Percentiles rank a stretch among this genome's conserved stretches.
These are phyloP conservation scores for Pleurotus ostreatus DNA, from an alignment of 768 basidiomycete species.

Conservation along the genomic window DNA sequence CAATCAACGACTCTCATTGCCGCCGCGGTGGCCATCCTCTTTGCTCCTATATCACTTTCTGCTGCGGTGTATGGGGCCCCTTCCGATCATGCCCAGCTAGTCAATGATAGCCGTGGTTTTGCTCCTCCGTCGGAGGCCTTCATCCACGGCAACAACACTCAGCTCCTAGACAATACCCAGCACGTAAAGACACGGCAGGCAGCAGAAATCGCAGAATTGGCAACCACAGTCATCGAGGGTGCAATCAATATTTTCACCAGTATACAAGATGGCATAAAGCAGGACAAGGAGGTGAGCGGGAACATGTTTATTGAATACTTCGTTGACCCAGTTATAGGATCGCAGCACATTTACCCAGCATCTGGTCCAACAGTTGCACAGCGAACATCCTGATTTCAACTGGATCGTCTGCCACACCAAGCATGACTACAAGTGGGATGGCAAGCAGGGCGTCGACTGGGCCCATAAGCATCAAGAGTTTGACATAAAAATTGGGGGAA, in stretches of 20 bases:
- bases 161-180: too few relatives aligned
- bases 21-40: background rate
- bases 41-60: background rate
- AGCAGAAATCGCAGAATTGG: background rate
- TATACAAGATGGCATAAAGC: background rate
- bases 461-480: slow-evolving; percentile 11
- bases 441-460: slow-evolving; percentile 12
- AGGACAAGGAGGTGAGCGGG: background rate
- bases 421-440: slow-evolving; percentile 12
- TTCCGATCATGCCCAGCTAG: background rate
- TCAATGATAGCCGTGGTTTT: too few relatives aligned
- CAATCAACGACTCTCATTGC: background rate
- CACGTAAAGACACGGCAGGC: background rate
- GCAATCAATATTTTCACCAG: background rate
- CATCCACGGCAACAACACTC: too few relatives aligned
- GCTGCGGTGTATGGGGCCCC: background rate
- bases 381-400: slow-evolving; percentile 12
- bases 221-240: background rate
- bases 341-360: slow-evolving; percentile 10
- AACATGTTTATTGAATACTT: too few relatives aligned
- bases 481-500: slow-evolving; percentile 13
- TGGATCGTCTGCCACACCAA: slow-evolving; percentile 13
- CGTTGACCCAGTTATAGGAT: slow-evolving; percentile 5
- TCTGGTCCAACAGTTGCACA: slow-evolving; percentile 3
- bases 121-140: too few relatives aligned